Evolutionary conservation across 2,329 filamentous ascomycete species (phyloP), one percentile per base, ranked within the genome.

Genomic region (Botrytis deweyae): DNA sequence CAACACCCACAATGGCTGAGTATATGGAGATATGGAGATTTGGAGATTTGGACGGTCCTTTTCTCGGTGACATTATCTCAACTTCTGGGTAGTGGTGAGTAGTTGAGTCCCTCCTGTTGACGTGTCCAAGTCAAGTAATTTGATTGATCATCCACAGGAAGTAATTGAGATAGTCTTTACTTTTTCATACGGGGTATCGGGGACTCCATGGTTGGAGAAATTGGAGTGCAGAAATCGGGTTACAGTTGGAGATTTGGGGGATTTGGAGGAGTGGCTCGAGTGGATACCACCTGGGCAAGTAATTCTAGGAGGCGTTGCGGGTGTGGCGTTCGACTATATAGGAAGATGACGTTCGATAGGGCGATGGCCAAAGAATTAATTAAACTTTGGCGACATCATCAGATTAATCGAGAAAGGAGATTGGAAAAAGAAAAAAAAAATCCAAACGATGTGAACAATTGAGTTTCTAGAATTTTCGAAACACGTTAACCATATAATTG

Each of bases 141-240:
- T 33, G 62, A 29, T n/a, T 44, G 62, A 44, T 40, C 38, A 40
- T 64, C 16, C 25, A 44, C 9, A 20, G 25, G 25, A 12, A 44
- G 38, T 44, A 10, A 44, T 33, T 44, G 38, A 64, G 25, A 33
- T 33, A 2, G 9, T 33, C 40, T 33, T 44, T 22, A 20, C 12
- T 25, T 33, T 29, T 33, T 22, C 22, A 46, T n/a, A 46, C 18
- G 62, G 62, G 62, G 62, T 40, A 65, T 65, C 18, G 62, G 62
- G 62, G 62, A 65, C 62, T 65, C 62, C 62, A 65, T 33, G 62
- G 62, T 49, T 49, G 46, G 46, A 65, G 62, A 65, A 65, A 65
- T 46, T 46, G 62, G 62, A 65, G 40, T 65, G 62, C 40, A 65
- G 62, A 14, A 33, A 65, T 62, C 18, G n/a, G 22, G 40, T 22